These are phyloP conservation scores for Bretschneidera sinensis DNA, from an alignment of 345 rosid species.

Conservation along the genomic window DNA sequence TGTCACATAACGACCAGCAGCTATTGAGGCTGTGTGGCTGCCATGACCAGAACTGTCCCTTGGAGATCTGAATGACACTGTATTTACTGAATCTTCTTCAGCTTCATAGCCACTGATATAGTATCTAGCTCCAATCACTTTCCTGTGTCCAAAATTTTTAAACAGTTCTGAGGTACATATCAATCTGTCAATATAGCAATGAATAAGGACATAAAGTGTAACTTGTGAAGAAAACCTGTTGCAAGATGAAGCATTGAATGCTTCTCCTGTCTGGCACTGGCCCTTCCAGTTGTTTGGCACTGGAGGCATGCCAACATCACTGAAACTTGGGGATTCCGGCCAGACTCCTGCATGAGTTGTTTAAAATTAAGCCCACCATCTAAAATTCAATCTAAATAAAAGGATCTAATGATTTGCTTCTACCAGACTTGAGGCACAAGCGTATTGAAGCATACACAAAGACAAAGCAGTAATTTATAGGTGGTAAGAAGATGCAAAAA, in stretches of 20 bases:
- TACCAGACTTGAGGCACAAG: not conserved
- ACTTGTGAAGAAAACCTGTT: slow-evolving; percentile 28
- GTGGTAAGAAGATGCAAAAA: not conserved
- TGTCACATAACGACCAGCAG: slow-evolving; percentile 47
- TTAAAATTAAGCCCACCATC: not conserved
- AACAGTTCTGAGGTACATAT: not conserved
- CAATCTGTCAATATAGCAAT: not conserved
- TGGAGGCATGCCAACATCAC: slow-evolving; percentile 38
- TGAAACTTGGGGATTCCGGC: slow-evolving; percentile 56
- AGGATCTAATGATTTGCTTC: not conserved
- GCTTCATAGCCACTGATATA: slow-evolving; percentile 47
- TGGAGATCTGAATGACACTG: slow-evolving; percentile 37
- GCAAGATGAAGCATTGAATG: slow-evolving; percentile 43
- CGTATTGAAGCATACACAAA: not conserved
- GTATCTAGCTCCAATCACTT: slow-evolving; percentile 54
- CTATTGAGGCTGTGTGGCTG: slow-evolving; percentile 54
- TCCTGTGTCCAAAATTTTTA: slow-evolving; percentile 26
- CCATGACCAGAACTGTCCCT: slow-evolving; percentile 60
- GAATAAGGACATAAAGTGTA: not conserved
- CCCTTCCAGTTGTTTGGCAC: slow-evolving; percentile 48
- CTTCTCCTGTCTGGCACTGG: slow-evolving; percentile 46
- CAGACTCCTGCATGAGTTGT: slow-evolving; percentile 38
- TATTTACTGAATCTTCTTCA: slow-evolving; percentile 33
- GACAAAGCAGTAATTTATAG: not conserved
- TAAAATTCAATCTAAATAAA: not conserved